Conservation (phyloP, 164 flowering plant species). For the Aristolochia californica region DNA sequence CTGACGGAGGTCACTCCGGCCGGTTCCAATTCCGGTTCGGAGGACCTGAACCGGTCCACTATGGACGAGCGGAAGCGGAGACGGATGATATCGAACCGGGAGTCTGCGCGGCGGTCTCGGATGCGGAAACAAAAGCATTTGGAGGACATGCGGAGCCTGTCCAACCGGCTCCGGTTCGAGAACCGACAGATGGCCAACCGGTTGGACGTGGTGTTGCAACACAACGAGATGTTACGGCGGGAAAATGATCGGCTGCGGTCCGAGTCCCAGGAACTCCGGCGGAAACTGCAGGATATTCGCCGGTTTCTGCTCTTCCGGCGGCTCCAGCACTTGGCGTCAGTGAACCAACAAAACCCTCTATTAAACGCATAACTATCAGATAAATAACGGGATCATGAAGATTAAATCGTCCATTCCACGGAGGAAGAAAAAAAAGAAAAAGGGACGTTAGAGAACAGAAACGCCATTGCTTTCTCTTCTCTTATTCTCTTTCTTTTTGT, state of each 20-base stretch:
- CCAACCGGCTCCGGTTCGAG: conserved; percentile 40
- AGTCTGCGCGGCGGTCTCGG: conserved; percentile 79
- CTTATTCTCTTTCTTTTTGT: too few relatives aligned
- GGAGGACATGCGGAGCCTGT: conserved; percentile 53
- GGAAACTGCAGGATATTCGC: conserved; percentile 31
- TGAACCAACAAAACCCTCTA: neutral
- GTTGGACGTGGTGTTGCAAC: neutral
- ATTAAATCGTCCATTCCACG: too few relatives aligned
- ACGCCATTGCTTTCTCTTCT: too few relatives aligned
- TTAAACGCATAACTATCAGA: neutral
- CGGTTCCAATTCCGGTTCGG: conserved; percentile 14
- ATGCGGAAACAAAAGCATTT: conserved; percentile 70
- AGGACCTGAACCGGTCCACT: conserved; percentile 16
- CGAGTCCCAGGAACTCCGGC: conserved; percentile 34
- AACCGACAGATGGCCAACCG: conserved; percentile 52
- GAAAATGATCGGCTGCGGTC: conserved; percentile 3
- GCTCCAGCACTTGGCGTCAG: conserved; percentile 23
- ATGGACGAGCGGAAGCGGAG: conserved; percentile 32
- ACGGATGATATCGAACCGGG: conserved; percentile 70
- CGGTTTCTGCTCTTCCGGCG: conserved; percentile 29
- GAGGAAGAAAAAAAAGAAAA: too few relatives aligned
- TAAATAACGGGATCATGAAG: neutral
- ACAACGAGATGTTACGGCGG: neutral
- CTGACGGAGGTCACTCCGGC: neutral
- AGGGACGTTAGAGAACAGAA: too few relatives aligned